Evolutionary conservation across 169 alveolate species (phyloP), one percentile per base, ranked within the genome.

Genomic region (Ichthyophthirius multifiliis): DNA sequence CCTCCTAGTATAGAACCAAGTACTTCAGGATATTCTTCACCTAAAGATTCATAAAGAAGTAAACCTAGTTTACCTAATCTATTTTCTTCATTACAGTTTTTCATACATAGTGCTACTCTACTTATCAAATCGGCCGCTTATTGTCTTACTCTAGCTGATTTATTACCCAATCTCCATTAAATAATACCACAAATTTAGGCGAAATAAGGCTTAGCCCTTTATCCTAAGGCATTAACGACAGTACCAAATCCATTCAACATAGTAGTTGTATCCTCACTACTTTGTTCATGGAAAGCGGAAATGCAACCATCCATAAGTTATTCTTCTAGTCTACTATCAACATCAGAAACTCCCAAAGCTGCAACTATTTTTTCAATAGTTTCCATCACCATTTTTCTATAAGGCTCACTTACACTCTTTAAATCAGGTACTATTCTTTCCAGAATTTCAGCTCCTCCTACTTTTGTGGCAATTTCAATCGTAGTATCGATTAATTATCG

Each of bases 1-100:
- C 99, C 99, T 30, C 99, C 99, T 71, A 99, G 89, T 37, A 98
- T 98, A 77, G 99, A 96, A 2, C 99, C 99, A 63, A 98, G 91
- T 13, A 99, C 99, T 89, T 99, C 99, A 9, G 99, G 99, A 86
- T 98, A 99, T 90, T 99, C 99, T 87, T 99, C 99, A 4, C 99
- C 99, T 44, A 99, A 87, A 86, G 98, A 98, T 87, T 99, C 99
- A 88, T 97, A 98, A 41, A 99, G 92, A 76, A 96, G 97, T 67
- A 98, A 93, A 20, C 99, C 99, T 86, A 99, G 90, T 93, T 98
- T 99, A 27, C 99, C 99, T 89, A 98, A 91, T 96, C 96, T 94
- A 39, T 94, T 97, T 88, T 98, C 99, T 81, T 98, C 99, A 18
- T 98, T 99, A 74, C 99, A 98, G 81, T 93, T 92, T 88, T 98